phyloP scores from a whole-genome alignment of 352 stramenopile species.

The Thraustochytrium striatum region DNA sequence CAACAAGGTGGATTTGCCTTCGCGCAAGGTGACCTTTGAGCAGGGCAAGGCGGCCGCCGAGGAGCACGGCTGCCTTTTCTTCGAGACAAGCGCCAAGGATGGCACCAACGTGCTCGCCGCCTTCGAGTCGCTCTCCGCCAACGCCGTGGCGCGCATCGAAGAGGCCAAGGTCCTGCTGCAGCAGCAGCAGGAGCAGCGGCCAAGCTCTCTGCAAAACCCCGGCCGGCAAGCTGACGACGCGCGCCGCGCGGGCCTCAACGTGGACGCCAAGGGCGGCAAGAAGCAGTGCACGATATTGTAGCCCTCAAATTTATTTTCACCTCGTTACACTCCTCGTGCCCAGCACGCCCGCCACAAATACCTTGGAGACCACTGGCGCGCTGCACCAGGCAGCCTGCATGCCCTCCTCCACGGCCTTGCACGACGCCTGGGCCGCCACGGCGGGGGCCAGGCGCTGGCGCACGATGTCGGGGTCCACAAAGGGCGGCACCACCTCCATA shows the following conservation, averaged over 20 bases:
- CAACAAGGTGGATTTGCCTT: constrained; percentile 85
- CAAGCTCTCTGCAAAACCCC: too few species aligned
- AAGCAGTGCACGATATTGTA: too few species aligned
- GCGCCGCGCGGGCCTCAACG: too few species aligned
- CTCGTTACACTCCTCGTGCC: too few species aligned
- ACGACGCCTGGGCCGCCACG: neutral
- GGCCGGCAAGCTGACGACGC: too few species aligned
- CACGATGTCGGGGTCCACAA: neutral
- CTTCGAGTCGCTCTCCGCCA: constrained; percentile 36
- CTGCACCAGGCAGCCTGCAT: too few species aligned
- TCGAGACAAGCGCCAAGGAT: constrained; percentile 59
- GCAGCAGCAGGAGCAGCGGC: too few species aligned
- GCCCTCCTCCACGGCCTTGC: too few species aligned
- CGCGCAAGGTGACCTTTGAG: constrained; percentile 69
- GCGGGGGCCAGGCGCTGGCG: neutral
- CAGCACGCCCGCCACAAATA: too few species aligned
- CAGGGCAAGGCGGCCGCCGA: constrained; percentile 71
- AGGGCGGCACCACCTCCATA: neutral
- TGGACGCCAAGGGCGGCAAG: too few species aligned
- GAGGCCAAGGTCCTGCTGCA: neutral
- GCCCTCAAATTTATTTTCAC: too few species aligned
- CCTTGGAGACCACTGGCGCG: too few species aligned
- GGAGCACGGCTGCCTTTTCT: constrained; percentile 76
- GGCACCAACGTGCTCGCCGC: constrained; percentile 48
- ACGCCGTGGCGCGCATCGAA: constrained; percentile 16